These are phyloP conservation scores for Picochlorum sp. DNA, from an alignment of 139 green algal species.

Conservation along the genomic window DNA sequence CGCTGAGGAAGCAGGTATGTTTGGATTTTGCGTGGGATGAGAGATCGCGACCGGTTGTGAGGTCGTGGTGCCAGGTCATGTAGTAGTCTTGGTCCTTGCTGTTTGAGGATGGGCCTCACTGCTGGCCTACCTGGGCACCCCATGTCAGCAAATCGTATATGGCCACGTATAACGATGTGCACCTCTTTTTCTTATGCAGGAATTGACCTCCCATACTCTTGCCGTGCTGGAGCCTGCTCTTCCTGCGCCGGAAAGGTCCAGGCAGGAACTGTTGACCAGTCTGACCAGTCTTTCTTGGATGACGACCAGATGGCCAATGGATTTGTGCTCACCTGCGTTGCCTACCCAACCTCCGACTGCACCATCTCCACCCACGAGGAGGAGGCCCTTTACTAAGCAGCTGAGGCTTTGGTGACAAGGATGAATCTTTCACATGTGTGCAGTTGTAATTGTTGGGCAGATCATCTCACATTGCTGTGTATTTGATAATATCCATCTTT, in stretches of 20 bases:
- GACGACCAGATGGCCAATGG: constrained; percentile 73
- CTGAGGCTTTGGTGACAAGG: not conserved
- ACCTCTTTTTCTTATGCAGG: constrained; percentile 13
- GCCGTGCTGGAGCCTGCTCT: constrained; percentile 78
- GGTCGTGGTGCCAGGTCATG: not conserved
- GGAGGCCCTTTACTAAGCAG: constrained; percentile 60
- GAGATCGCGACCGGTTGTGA: not conserved
- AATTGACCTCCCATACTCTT: constrained; percentile 81
- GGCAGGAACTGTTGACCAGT: constrained; percentile 67
- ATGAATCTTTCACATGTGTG: not conserved
- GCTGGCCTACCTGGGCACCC: too few relatives aligned
- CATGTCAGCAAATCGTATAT: too few relatives aligned
- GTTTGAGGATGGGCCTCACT: not conserved
- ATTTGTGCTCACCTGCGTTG: constrained; percentile 82
- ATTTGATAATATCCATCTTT: constrained; percentile 2
- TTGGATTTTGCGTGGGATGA: not conserved
- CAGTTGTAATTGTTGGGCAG: not conserved
- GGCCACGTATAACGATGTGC: not conserved
- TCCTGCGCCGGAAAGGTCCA: constrained; percentile 72
- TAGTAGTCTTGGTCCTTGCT: not conserved
- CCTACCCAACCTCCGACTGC: constrained; percentile 71
- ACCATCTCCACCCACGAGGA: constrained; percentile 77
- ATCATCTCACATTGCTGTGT: not conserved
- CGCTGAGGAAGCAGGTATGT: constrained; percentile 65
- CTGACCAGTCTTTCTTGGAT: constrained; percentile 80